These are phyloP conservation scores for Cryptosporidium xiaoi DNA, from an alignment of 169 alveolate species.

Conservation along the genomic window DNA sequence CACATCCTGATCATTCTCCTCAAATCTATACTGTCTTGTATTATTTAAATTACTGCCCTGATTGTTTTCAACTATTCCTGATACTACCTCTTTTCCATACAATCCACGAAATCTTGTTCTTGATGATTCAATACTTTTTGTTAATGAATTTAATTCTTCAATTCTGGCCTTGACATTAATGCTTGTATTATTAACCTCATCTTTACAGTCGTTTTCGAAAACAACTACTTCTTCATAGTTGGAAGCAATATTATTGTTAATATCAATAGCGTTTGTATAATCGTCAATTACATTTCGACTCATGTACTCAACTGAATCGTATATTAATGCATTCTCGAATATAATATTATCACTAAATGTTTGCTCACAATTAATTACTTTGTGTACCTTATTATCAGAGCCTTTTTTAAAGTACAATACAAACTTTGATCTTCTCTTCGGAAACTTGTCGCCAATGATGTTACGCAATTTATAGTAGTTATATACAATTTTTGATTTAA, in stretches of 20 bases:
- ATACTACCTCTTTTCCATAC: background rate
- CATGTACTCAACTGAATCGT: slow-evolving; percentile 48
- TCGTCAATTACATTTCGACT: slow-evolving; percentile 40
- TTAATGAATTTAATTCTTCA: slow-evolving; percentile 1
- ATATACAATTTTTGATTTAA: slow-evolving; percentile 29
- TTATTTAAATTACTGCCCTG: background rate
- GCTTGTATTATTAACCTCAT: background rate
- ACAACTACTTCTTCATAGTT: too few relatives aligned
- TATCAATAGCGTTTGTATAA: background rate
- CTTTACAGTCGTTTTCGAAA: background rate
- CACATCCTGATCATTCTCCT: slow-evolving; percentile 12
- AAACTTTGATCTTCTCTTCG: slow-evolving; percentile 47
- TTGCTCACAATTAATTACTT: slow-evolving; percentile 22
- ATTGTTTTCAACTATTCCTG: background rate
- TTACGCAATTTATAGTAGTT: slow-evolving; percentile 42
- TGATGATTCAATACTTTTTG: slow-evolving; percentile 1
- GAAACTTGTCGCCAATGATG: slow-evolving; percentile 39
- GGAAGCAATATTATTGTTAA: background rate
- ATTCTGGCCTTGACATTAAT: background rate
- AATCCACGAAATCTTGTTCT: background rate
- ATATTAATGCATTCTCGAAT: slow-evolving; percentile 15
- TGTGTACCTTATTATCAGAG: slow-evolving; percentile 6
- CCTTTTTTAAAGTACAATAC: slow-evolving; percentile 41
- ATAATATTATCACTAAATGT: background rate
- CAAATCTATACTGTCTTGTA: too few relatives aligned